Evolutionary conservation across 345 rosid genomes (phyloP).

Genomic region (Bruguiera gymnorhiza): DNA sequence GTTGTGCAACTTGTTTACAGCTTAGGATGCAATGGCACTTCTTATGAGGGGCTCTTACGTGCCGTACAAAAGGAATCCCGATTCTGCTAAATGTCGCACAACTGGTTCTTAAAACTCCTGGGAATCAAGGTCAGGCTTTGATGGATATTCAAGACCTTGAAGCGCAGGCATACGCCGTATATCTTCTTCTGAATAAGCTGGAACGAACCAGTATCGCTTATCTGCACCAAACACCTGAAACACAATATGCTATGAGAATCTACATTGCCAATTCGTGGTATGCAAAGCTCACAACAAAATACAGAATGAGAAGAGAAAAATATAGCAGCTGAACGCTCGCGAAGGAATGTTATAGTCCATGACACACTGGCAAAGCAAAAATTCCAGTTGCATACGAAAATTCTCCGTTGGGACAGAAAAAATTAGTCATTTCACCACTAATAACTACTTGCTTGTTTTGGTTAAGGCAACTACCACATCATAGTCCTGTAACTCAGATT

Average conservation of each 20-base stretch:
- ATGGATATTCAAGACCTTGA: slow-evolving; percentile 90
- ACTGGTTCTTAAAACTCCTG: slow-evolving; percentile 50
- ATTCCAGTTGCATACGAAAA: too few relatives aligned
- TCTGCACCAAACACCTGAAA: slow-evolving; percentile 87
- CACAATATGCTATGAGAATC: neutral
- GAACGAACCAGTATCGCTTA: slow-evolving; percentile 74
- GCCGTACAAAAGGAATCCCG: slow-evolving; percentile 22
- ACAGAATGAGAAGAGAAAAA: too few relatives aligned
- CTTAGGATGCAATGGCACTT: slow-evolving; percentile 14
- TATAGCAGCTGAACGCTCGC: too few relatives aligned
- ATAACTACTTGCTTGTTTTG: too few relatives aligned
- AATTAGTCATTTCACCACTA: too few relatives aligned
- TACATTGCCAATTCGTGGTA: neutral
- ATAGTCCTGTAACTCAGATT: too few relatives aligned
- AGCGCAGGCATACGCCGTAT: slow-evolving; percentile 76
- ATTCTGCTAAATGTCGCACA: neutral
- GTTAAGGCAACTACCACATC: too few relatives aligned
- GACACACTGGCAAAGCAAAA: too few relatives aligned
- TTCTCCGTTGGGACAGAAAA: too few relatives aligned
- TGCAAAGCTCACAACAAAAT: too few relatives aligned
- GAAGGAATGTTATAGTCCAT: too few relatives aligned
- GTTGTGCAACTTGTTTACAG: slow-evolving; percentile 7
- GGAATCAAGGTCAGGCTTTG: slow-evolving; percentile 71
- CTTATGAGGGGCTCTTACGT: slow-evolving; percentile 10
- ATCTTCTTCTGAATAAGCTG: slow-evolving; percentile 85